Conservation (phyloP, 2,329 filamentous ascomycete genomes). For the Achaetomium macrosporum region DNA sequence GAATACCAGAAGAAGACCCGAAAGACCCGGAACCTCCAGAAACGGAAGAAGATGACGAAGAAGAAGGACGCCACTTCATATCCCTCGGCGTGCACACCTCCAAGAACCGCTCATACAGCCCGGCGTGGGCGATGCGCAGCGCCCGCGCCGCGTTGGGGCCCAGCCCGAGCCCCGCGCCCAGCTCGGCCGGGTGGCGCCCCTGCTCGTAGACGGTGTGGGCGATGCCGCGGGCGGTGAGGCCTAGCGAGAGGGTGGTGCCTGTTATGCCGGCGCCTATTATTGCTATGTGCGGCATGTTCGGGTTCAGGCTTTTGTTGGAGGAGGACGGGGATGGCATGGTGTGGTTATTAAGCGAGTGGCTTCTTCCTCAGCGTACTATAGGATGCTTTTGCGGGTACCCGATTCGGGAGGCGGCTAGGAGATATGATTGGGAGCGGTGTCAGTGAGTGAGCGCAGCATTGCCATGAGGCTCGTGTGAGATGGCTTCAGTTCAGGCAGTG, state of each 20-base stretch:
- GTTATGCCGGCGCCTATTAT: conserved; percentile 38
- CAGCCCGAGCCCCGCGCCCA: conserved; percentile 35
- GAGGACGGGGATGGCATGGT: not conserved
- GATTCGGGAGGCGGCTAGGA: not conserved
- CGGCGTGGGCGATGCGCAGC: conserved; percentile 28
- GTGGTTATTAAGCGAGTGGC: too few species aligned
- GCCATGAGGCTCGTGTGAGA: not conserved
- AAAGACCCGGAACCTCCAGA: too few species aligned
- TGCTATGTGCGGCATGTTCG: conserved; percentile 24
- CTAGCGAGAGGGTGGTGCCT: conserved; percentile 33
- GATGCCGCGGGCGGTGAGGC: conserved; percentile 29
- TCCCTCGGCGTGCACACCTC: conserved; percentile 26
- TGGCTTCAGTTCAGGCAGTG: not conserved
- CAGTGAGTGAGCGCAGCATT: too few species aligned
- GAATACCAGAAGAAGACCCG: too few species aligned
- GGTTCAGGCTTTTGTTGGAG: not conserved
- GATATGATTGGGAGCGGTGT: too few species aligned
- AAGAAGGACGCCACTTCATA: conserved; percentile 8
- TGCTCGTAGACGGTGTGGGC: conserved; percentile 33
- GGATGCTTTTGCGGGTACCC: too few species aligned
- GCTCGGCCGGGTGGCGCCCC: conserved; percentile 30
- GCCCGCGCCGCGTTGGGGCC: conserved; percentile 32
- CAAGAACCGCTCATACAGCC: conserved; percentile 26
- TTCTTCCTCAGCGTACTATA: not conserved
- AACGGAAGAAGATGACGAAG: not conserved